A percentile compares a stretch with the other conserved stretches of the same genome.
Conservation (phyloP, 768 basidiomycete genomes). For the Boletus vermiculosoides region DNA sequence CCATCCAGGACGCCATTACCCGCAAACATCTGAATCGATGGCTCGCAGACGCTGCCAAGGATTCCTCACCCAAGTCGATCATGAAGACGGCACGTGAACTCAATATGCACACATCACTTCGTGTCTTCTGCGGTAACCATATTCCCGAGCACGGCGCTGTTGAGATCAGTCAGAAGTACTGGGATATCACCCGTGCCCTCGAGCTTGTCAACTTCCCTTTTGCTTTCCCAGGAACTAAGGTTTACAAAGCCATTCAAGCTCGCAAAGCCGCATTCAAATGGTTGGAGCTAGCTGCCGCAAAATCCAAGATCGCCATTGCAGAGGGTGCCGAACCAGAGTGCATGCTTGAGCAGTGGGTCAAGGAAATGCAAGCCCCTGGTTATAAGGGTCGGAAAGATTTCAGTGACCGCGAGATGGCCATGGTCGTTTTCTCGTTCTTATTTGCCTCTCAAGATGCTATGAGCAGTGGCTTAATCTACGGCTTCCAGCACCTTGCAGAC, state of each 20-base stretch:
- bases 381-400: slow-evolving; percentile 83
- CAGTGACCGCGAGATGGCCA: slow-evolving; percentile 92
- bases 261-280: slow-evolving; percentile 82
- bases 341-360: slow-evolving; percentile 92
- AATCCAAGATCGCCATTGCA: slow-evolving; percentile 81
- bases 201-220: slow-evolving; percentile 99
- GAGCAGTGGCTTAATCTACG: slow-evolving; percentile 94
- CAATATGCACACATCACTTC: slow-evolving; percentile 97
- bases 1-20: slow-evolving; percentile 79
- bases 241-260: slow-evolving; percentile 90
- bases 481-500: slow-evolving; percentile 95
- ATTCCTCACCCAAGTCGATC: slow-evolving; percentile 52
- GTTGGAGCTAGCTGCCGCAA: slow-evolving; percentile 74
- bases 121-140: slow-evolving; percentile 92
- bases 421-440: slow-evolving; percentile 95
- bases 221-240: slow-evolving; percentile 92
- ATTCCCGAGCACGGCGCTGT: slow-evolving; percentile 74
- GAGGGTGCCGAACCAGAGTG: slow-evolving; percentile 79
- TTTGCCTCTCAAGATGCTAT: slow-evolving; percentile 98
- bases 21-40: slow-evolving; percentile 74
- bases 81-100: slow-evolving; percentile 92
- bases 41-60: slow-evolving; percentile 56
- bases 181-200: slow-evolving; percentile 91
- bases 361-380: slow-evolving; percentile 59
- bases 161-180: slow-evolving; percentile 92